phyloP scores from a whole-genome alignment of 495 filamentous ascomycete genomes.

The Neohortaea acidophila region DNA sequence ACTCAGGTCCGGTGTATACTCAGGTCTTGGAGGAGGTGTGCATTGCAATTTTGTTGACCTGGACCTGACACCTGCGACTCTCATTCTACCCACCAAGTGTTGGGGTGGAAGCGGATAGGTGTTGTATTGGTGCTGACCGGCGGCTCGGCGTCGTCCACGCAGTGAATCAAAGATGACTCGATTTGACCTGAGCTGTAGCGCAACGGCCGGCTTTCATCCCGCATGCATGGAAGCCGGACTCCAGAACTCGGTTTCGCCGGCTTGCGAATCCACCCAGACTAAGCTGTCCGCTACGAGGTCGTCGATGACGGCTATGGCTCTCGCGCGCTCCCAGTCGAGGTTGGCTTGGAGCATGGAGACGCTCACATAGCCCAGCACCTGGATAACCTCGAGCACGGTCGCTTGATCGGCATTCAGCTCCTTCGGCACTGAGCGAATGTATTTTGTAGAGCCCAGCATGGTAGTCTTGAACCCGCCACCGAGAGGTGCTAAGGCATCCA shows the following conservation, averaged over 20 bases:
- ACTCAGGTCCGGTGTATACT: no score
- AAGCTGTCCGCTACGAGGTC: slow-evolving; percentile 83
- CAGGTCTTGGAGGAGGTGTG: no score
- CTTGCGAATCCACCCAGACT: slow-evolving; percentile 87
- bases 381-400: slow-evolving; percentile 74
- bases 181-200: no score
- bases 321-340: slow-evolving; percentile 66
- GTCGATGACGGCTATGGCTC: slow-evolving; percentile 76
- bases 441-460: slow-evolving; percentile 62
- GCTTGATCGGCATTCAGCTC: slow-evolving; percentile 93
- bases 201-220: no score
- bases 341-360: slow-evolving; percentile 89
- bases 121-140: no score
- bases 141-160: no score
- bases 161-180: no score
- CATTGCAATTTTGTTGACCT: no score
- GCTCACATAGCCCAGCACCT: slow-evolving; percentile 74
- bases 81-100: no score
- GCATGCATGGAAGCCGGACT: slow-evolving; percentile 51
- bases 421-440: slow-evolving; percentile 87
- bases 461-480: slow-evolving; percentile 76
- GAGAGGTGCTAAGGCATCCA: slow-evolving; percentile 72
- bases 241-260: slow-evolving; percentile 87
- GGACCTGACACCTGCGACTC: no score
- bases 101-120: no score